Base-by-base conservation (phyloP, 2,329 filamentous ascomycete genomes). In the Aspergillaceae sp. region DNA sequence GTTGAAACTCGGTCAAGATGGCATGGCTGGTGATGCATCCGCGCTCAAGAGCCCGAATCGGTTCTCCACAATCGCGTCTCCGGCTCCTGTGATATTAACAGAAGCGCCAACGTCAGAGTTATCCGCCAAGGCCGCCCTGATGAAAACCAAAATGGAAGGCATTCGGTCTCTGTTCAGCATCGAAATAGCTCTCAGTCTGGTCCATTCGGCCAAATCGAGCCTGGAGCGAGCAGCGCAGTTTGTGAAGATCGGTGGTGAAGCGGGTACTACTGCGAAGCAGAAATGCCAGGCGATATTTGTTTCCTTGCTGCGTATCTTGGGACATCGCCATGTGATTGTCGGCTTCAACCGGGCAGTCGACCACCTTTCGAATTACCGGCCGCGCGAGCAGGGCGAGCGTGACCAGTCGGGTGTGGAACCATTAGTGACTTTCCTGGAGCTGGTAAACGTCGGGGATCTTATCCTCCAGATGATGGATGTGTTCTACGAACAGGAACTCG, bases 391-490 rank as follows among this genome's bases (percentile, higher is more conserved):
- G 51, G 60, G 60, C 0, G 87, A 85, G 73, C 58, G 81, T 53
- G 79, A 79, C 57, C 75, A 82, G 52, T 73, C 79, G 7, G 87
- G 86, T 1, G 90, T 96, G 5, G 88, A 89, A 45, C 92, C 92
- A 2, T 77, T 98, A 3, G 89, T 96, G 40, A 96, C 87, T 0
- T 98, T 98, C 59, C 81, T 98, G 50, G 92, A 98, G 69, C 79
- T 98, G 29, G 92, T 98, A 64, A 98, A 98, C 62, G 91, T 98
- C 1, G 92, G 92, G 48, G 92, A 98, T 64, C 76, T 98, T 48
- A 98, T 98, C 57, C 88, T 94, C 49, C 92, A 98, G 66, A 98
- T 98, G 92, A 82, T 98, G 48, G 92, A 98, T 63, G 89, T 98
- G 32, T 98, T 98, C 64, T 98, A 94, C 68, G 86, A 94, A 63